Conservation (phyloP, 768 basidiomycete species). For the Paxillus ammoniavirescens region DNA sequence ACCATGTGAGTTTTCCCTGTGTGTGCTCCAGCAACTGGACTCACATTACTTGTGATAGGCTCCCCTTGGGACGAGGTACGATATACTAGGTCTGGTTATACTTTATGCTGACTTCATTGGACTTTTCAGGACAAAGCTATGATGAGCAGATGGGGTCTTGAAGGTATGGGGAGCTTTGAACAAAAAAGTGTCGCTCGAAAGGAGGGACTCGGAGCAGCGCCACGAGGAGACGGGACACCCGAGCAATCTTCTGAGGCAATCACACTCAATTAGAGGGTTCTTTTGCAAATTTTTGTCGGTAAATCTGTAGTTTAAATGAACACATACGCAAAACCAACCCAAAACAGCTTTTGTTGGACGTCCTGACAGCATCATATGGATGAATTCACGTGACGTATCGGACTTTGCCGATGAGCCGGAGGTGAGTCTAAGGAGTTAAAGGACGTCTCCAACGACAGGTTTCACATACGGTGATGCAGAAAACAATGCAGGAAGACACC, state of each 20-base stretch:
- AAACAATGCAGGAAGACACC: constrained; percentile 30
- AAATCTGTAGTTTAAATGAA: too few relatives aligned
- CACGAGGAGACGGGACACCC: constrained; percentile 8
- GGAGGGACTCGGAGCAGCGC: constrained; percentile 36
- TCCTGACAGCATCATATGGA: too few relatives aligned
- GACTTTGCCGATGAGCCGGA: background rate
- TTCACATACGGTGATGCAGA: constrained; percentile 23
- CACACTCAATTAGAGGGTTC: background rate
- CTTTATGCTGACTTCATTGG: background rate
- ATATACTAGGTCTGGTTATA: background rate
- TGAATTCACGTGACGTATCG: background rate
- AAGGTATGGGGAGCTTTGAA: constrained; percentile 90
- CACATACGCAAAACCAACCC: too few relatives aligned
- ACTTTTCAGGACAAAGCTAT: constrained; percentile 77
- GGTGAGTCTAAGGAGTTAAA: too few relatives aligned
- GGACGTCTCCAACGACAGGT: too few relatives aligned
- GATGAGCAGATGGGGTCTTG: constrained; percentile 90
- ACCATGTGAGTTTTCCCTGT: constrained; percentile 62
- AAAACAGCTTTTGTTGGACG: too few relatives aligned
- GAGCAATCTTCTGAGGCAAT: constrained; percentile 1
- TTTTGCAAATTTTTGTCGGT: background rate
- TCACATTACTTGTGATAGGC: constrained; percentile 41
- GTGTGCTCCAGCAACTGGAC: background rate
- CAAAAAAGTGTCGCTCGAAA: constrained; percentile 59
- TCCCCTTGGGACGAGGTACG: constrained; percentile 91